Evolutionary conservation across 345 rosid genomes (phyloP).

Genomic region (Euphorbia peplus): DNA sequence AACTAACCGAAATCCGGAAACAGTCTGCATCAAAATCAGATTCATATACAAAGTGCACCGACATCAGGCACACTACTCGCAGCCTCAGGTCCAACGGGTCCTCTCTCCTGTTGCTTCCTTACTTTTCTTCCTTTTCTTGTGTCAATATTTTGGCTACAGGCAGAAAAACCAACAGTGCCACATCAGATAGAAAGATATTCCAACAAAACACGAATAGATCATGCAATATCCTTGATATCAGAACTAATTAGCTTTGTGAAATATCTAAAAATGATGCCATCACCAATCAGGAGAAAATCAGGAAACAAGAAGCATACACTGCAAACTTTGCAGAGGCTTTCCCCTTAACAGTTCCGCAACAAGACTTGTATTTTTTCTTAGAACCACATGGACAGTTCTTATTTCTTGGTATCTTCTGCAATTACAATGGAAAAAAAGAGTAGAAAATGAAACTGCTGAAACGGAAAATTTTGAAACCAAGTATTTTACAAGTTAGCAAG

Average conservation of each 20-base stretch:
- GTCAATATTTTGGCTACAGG: slow-evolving; percentile 49
- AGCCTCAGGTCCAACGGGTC: slow-evolving; percentile 28
- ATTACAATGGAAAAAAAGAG: not conserved
- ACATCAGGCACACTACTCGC: slow-evolving; percentile 58
- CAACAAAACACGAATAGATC: not conserved
- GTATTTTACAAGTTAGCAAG: not conserved
- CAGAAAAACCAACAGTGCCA: slow-evolving; percentile 5
- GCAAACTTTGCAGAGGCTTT: slow-evolving; percentile 47
- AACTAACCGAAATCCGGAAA: not conserved
- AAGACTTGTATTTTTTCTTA: slow-evolving; percentile 84
- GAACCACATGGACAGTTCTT: slow-evolving; percentile 81
- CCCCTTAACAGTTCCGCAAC: slow-evolving; percentile 72
- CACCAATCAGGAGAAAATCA: not conserved
- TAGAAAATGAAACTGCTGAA: not conserved
- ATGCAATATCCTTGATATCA: not conserved
- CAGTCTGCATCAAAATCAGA: slow-evolving; percentile 19
- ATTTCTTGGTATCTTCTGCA: slow-evolving; percentile 67
- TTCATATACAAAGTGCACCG: slow-evolving; percentile 83
- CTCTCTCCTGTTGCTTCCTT: slow-evolving; percentile 48
- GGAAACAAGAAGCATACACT: slow-evolving; percentile 39
- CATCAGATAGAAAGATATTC: slow-evolving; percentile 4
- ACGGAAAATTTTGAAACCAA: not conserved
- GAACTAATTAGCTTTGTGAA: not conserved
- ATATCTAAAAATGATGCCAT: not conserved
- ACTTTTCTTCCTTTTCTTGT: slow-evolving; percentile 57